Evolutionary conservation across 2,329 filamentous ascomycete species (phyloP), one percentile per base, ranked within the genome.

Genomic region (Harringtonia aguacate): DNA sequence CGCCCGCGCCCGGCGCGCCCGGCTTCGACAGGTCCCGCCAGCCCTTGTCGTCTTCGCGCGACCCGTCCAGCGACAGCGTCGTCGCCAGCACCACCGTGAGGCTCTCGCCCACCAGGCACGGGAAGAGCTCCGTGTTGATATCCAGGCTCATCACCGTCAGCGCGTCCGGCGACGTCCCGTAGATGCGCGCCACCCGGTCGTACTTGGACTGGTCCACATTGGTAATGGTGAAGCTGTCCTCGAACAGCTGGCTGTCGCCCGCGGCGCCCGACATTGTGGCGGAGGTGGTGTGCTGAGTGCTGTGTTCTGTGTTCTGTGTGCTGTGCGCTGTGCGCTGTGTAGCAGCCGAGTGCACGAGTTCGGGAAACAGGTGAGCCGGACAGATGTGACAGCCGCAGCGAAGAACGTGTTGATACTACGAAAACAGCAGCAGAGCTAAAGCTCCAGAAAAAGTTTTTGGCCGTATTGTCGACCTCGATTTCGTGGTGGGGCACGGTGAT

Each of bases 111-210:
- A 79, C 68, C 33, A 69, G 62, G 55, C 85, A 78, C 3, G 86
- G 86, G 65, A 92, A 95, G 8, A 98, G 77, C 66, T 98, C 90
- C 46, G 79, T 84, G 71, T 97, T 95, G 66, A 97, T 80, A 67
- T 98, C 92, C 48, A 98, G 84, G 7, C 79, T 81, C 69, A 97
- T 81, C 51, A 78, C 73, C 27, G 84, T 86, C 51, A 78, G 72
- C 55, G 75, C 77, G 66, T 94, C 87, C 53, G 75, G 72, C 21
- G 84, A 90, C 41, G 75, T 84, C 59, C 79, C 88, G 44, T 71
- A 78, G 59, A 97, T 78, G 54, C 92, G 90, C 44, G 86, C 84
- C 22, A 95, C 90, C 52, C 90, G 86, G 68, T 97, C 92, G 67
- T 98, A 98, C 68, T 95, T 95, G 58, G 81, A 77, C 58, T 81